Evolutionary conservation across 2,329 filamentous ascomycete genomes (phyloP).

Genomic region (Nemania sp.): DNA sequence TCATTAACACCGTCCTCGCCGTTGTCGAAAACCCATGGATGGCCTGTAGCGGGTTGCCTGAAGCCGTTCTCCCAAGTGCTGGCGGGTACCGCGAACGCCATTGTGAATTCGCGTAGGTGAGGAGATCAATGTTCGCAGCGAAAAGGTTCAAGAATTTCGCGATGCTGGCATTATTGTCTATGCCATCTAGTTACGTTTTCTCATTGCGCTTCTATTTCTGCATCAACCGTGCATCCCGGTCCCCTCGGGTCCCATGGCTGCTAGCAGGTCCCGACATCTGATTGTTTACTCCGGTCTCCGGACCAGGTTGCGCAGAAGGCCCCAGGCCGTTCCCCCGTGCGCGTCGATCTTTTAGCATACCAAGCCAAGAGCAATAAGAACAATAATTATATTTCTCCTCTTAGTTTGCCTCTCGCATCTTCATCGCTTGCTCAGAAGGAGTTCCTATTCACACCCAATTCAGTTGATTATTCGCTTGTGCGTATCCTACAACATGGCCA

Average conservation of each 20-base stretch:
- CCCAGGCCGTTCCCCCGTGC: not conserved
- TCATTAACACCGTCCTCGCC: conserved; percentile 7
- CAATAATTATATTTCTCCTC: no score
- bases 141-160: not conserved
- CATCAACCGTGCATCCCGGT: no score
- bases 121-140: not conserved
- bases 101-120: conserved; percentile 3
- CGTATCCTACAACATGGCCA: conserved; percentile 10
- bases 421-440: no score
- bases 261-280: not conserved
- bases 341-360: no score
- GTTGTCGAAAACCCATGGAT: conserved; percentile 17
- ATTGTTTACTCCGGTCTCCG: conserved; percentile 11
- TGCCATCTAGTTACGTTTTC: not conserved
- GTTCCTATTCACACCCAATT: not conserved
- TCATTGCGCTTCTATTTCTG: not conserved
- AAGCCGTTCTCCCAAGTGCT: conserved; percentile 36
- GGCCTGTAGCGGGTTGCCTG: conserved; percentile 19
- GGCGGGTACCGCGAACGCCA: conserved; percentile 28
- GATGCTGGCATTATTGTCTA: not conserved
- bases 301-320: conserved; percentile 1
- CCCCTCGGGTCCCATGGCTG: conserved; percentile 2
- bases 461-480: not conserved
- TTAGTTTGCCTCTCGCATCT: no score
- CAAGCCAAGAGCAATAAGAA: no score